Percentiles rank a stretch among this genome's conserved stretches.
Conservation (phyloP, 176 grass and related monocot genomes). For the Oryza glumipatula region DNA sequence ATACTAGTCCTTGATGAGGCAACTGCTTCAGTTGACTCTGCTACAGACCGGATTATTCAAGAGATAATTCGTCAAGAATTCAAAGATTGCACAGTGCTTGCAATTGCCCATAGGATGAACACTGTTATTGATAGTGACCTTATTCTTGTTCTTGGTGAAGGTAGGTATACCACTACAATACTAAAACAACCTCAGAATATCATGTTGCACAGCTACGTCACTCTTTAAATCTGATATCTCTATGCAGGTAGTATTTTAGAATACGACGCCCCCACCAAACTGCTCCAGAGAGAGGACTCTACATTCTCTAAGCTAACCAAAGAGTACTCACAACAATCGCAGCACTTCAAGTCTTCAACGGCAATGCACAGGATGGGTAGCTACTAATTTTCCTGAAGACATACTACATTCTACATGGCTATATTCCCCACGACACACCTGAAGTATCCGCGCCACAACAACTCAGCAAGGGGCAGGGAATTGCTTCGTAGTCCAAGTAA, state of each 20-base stretch:
- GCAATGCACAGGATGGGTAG: neutral
- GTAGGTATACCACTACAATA: constrained; percentile 41
- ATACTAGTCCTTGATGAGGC: constrained; percentile 86
- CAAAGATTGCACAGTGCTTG: constrained; percentile 68
- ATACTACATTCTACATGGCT: neutral
- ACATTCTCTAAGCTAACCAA: constrained; percentile 1
- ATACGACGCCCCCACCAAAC: neutral
- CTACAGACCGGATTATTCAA: constrained; percentile 79
- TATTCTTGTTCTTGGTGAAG: constrained; percentile 87
- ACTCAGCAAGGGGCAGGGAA: neutral
- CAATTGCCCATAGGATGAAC: constrained; percentile 91
- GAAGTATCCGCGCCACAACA: neutral
- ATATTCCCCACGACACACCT: neutral
- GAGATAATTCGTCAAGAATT: constrained; percentile 72
- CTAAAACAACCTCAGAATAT: neutral
- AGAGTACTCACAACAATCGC: neutral
- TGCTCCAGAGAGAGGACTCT: neutral
- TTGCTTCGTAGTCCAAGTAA: neutral
- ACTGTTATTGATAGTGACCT: constrained; percentile 89
- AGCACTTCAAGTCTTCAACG: neutral
- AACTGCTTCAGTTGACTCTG: constrained; percentile 90
- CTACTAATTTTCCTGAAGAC: neutral
- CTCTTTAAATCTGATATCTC: neutral
- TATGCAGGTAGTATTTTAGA: neutral
- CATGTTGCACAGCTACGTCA: neutral